Conservation (phyloP, 495 filamentous ascomycete genomes). For the Neurospora sp. region DNA sequence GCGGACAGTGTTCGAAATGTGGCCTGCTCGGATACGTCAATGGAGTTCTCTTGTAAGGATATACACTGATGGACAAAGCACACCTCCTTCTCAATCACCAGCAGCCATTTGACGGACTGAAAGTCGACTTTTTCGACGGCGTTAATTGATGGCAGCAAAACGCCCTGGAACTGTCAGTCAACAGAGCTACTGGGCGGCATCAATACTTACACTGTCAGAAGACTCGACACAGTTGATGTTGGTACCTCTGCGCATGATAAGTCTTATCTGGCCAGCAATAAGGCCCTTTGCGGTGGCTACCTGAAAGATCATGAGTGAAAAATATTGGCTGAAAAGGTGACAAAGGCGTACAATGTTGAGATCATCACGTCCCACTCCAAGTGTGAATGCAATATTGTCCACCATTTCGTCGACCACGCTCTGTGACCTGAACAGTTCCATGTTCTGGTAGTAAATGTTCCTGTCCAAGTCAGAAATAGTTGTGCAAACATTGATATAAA, state of each 20-base stretch:
- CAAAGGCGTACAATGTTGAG: constrained; percentile 51
- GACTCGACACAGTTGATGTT: constrained; percentile 20
- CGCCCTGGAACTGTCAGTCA: constrained; percentile 39
- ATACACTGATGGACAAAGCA: neutral
- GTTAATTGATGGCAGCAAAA: constrained; percentile 52
- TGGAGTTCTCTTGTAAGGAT: constrained; percentile 5
- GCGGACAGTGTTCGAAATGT: constrained; percentile 52
- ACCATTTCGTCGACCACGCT: constrained; percentile 63
- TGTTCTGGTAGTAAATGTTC: constrained; percentile 86
- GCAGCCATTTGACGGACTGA: constrained; percentile 51
- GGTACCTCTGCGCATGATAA: constrained; percentile 17
- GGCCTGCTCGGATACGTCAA: constrained; percentile 40
- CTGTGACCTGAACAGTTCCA: constrained; percentile 69
- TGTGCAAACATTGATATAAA: neutral
- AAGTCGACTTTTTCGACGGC: constrained; percentile 47
- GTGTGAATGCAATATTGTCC: constrained; percentile 76
- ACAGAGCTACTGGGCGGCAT: neutral
- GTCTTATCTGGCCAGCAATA: constrained; percentile 19
- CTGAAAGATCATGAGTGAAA: constrained; percentile 17
- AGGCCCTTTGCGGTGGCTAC: constrained; percentile 48
- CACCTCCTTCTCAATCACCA: constrained; percentile 92
- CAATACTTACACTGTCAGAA: constrained; percentile 14
- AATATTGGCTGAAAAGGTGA: neutral
- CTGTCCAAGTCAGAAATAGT: constrained; percentile 30
- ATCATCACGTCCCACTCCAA: constrained; percentile 47